Evolutionary conservation across 371 early-diverging fungal genomes (phyloP), one percentile per base, ranked within the genome.

Genomic region (Rhizopus delemar): DNA sequence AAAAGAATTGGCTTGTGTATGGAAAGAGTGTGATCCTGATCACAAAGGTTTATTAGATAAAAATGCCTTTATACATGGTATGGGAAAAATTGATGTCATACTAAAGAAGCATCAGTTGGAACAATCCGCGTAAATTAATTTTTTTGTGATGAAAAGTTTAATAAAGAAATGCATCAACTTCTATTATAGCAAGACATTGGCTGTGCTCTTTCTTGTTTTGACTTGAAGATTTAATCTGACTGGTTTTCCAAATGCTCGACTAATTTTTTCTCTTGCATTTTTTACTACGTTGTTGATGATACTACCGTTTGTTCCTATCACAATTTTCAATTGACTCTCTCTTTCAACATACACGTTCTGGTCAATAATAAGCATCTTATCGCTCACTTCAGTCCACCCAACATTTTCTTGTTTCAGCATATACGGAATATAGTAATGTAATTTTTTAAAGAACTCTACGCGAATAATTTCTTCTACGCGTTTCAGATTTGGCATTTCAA

Each of bases 381-480:
- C 68, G 38, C 60, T 65, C 28, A 82, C 35, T 34, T 80, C 78
- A 11, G 84, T 83, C 92, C 92, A 91, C 16, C 85, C 86, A 2
- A 77, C 78, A 49, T 89, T 91, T 51, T 83, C 80, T 53, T 83
- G 86, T 38, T 73, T 81, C 15, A 91, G 57, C 39, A 70, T 73
- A 60, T 91, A 91, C 1, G 92, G 91, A 34, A 90, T 60, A 62
- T 89, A 83, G 41, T 83, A 80, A 43, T 69, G 67, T 33, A 90
- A 61, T 0, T 78, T 69, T 28, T 73, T 80, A 57, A 84, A 90
- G 56, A 91, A 77, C 56, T 89, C 86, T 3, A 86, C 85, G 29
- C 92, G 83, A 60, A 91, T 86, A 39, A 87, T 63, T 56, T 90
- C 91, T 60, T 89, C 90, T 1, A 89, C 90, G 3, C 81, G 81